Percentiles rank a stretch among this genome's conserved stretches.
These are phyloP conservation scores for Vittaforma corneae DNA, from an alignment of 371 early-diverging fungal genomes.

Conservation along the genomic window DNA sequence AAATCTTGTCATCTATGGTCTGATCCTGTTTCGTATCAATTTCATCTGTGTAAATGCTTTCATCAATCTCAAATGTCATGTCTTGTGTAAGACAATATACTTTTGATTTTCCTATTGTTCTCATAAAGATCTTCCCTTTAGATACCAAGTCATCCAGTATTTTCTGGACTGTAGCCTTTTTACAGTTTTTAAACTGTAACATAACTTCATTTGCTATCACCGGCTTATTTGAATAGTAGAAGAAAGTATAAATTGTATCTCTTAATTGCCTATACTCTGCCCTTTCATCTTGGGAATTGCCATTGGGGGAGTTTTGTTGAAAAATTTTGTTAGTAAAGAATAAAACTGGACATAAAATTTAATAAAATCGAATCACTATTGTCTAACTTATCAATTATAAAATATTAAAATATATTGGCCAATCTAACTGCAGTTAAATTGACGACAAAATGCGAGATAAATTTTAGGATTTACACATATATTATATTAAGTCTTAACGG, in stretches of 20 bases:
- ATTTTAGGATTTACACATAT: no score
- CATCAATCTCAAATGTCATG: slow-evolving; percentile 12
- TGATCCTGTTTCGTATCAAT: slow-evolving; percentile 3
- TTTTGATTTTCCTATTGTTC: slow-evolving; percentile 29
- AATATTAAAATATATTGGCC: no score
- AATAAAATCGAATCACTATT: no score
- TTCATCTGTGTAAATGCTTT: background rate
- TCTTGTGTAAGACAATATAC: slow-evolving; percentile 38
- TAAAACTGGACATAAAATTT: no score
- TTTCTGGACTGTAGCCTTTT: slow-evolving; percentile 16
- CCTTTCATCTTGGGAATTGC: no score
- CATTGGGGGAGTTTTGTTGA: no score
- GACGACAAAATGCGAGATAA: no score
- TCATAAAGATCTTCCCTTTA: slow-evolving; percentile 21
- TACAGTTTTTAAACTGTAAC: slow-evolving; percentile 19
- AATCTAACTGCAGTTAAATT: no score
- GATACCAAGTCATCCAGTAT: slow-evolving; percentile 25
- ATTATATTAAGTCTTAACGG: no score
- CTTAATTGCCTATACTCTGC: slow-evolving; percentile 18
- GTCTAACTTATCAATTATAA: no score
- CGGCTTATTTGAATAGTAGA: slow-evolving; percentile 32
- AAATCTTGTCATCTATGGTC: background rate
- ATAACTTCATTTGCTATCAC: slow-evolving; percentile 7
- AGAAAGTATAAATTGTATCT: slow-evolving; percentile 19
- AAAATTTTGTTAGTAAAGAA: no score